Base-by-base conservation (phyloP, 2,329 filamentous ascomycete genomes). In the Fusarium continuum region DNA sequence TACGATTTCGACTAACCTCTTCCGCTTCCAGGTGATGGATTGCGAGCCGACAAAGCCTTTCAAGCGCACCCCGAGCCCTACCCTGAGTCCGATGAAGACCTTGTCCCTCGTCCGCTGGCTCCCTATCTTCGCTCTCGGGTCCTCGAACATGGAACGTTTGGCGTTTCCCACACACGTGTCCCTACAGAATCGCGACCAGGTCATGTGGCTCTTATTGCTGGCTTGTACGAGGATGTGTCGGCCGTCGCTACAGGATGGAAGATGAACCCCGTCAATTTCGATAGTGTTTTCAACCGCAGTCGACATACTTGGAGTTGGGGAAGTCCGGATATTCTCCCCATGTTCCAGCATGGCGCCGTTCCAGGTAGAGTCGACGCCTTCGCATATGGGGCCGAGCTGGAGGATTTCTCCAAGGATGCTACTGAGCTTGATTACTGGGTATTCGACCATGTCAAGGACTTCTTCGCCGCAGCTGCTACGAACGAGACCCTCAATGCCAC, bases 261-360 rank as follows among this genome's bases (percentile, higher is more conserved):
- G 79, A 80, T 97, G 69, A 99, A 99, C 74, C 95, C 95, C 0
- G 95, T 99, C 72, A 91, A 98, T 74, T 99, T 99, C 72, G 95
- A 99, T 79, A 98, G 94, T 72, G 93, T 99, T 10, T 99, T 99
- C 85, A 99, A 99, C 75, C 88, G 92, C 62, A 98, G 94, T 74
- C 84, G 90, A 39, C 96, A 99, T 78, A 99, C 96, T 8, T 99
- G 95, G 95, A 97, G 93, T 76, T 99, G 95, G 95, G 95, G 95
- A 3, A 97, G 93, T 73, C 95, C 95, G 2, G 95, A 99, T 77
- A 99, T 99, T 71, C 79, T 99, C 66, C 91, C 91, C 50, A 99
- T 99, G 95, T 99, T 99, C 74, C 88, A 96, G 73, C 85, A 93
- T 54, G 95, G 95, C n/a, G 94, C 95, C 20, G 88, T 91, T 9